A percentile compares a stretch with the other conserved stretches of the same genome.
Conservation (phyloP, 2,329 filamentous ascomycete species). For the Ploettnerulaceae sp. region DNA sequence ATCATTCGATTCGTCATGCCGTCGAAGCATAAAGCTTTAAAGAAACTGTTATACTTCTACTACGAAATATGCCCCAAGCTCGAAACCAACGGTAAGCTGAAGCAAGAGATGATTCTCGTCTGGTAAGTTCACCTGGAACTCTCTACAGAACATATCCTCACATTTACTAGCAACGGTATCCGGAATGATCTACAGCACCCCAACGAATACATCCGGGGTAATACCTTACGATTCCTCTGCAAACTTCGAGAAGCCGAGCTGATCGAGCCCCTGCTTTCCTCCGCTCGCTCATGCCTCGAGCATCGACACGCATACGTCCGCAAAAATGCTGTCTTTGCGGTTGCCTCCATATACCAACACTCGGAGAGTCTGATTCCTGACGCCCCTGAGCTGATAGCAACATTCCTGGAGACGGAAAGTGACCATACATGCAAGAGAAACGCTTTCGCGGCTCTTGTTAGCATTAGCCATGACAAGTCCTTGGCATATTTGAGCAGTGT, state of each 20-base stretch:
- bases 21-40: constrained; percentile 90
- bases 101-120: constrained; percentile 99
- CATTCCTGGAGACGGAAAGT: constrained; percentile 85
- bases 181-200: constrained; percentile 95
- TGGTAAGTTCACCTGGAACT: constrained; percentile 55
- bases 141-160: constrained; percentile 3
- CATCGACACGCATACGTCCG: constrained; percentile 96
- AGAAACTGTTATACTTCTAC: constrained; percentile 99
- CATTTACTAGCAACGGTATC: constrained; percentile 75
- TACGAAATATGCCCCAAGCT: constrained; percentile 98
- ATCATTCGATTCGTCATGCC: constrained; percentile 99
- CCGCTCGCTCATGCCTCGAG: constrained; percentile 85
- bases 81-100: constrained; percentile 86
- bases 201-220: constrained; percentile 97
- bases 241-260: constrained; percentile 94
- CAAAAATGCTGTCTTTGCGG: constrained; percentile 95
- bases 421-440: constrained; percentile 98
- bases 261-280: constrained; percentile 91
- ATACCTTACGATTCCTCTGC: constrained; percentile 95
- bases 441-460: constrained; percentile 85
- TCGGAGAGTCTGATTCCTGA: constrained; percentile 91
- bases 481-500: constrained; percentile 81
- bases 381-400: constrained; percentile 83
- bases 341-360: constrained; percentile 88
- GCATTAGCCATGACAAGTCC: constrained; percentile 90